These are phyloP conservation scores for Phytopythium montanum DNA, from an alignment of 352 stramenopile genomes.

Conservation along the genomic window DNA sequence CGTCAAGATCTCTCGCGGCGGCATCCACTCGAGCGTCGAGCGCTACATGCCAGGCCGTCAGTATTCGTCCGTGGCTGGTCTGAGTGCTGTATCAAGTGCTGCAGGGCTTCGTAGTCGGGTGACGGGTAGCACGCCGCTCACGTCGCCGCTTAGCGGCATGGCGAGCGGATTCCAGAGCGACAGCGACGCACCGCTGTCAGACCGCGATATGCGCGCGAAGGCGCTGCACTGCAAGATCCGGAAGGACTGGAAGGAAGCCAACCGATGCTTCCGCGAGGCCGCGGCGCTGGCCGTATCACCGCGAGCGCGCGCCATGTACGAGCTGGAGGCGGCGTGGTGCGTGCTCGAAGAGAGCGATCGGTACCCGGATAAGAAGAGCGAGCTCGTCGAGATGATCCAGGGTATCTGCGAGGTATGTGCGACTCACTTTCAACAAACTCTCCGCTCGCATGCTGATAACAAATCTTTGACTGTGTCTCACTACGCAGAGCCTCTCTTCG, in stretches of 20 bases:
- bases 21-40: slow-evolving; percentile 45
- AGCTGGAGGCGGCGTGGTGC: slow-evolving; percentile 66
- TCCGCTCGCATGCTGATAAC: background rate
- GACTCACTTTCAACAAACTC: background rate
- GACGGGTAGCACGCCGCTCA: background rate
- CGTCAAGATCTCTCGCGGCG: slow-evolving; percentile 41
- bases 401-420: slow-evolving; percentile 39
- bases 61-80: background rate
- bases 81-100: slow-evolving; percentile 2
- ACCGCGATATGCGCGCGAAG: slow-evolving; percentile 49
- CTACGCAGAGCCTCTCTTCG: slow-evolving; percentile 37
- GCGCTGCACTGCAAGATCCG: slow-evolving; percentile 66
- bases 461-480: background rate
- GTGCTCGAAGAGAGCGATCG: slow-evolving; percentile 44
- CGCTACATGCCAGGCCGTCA: slow-evolving; percentile 23
- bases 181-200: slow-evolving; percentile 19
- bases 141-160: background rate
- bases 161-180: slow-evolving; percentile 9
- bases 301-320: slow-evolving; percentile 45
- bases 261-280: slow-evolving; percentile 46
- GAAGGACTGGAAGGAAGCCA: slow-evolving; percentile 66
- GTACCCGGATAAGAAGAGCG: slow-evolving; percentile 34
- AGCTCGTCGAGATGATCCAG: slow-evolving; percentile 38
- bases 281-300: slow-evolving; percentile 30
- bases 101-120: background rate